phyloP scores from a whole-genome alignment of 441 rosid species.

The Pelargonium myrrhifolium region DNA sequence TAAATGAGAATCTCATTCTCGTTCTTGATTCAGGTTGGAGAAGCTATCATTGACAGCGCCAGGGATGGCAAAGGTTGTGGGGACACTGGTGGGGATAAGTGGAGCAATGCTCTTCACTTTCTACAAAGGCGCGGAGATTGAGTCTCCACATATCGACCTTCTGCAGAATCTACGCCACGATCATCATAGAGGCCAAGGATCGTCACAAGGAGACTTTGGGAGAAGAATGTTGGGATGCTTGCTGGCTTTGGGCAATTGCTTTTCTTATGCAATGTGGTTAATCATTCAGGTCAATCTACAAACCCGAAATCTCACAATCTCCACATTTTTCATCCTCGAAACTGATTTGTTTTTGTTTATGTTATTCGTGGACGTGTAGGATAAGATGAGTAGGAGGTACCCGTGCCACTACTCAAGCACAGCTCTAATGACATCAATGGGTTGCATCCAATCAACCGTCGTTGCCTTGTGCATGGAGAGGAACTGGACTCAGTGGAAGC shows the following conservation, averaged over 20 bases:
- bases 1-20: not conserved
- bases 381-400: constrained; percentile 34
- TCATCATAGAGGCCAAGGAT: not conserved
- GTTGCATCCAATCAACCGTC: constrained; percentile 23
- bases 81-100: constrained; percentile 24
- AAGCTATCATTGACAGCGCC: constrained; percentile 11
- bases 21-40: constrained; percentile 22
- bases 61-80: constrained; percentile 28
- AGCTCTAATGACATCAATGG: constrained; percentile 27
- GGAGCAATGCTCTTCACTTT: constrained; percentile 23
- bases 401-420: constrained; percentile 29
- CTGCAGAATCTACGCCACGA: not conserved
- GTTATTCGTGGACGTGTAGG: constrained; percentile 17
- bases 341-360: not conserved
- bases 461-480: constrained; percentile 30
- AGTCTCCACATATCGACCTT: not conserved
- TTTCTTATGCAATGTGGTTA: constrained; percentile 13
- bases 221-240: not conserved
- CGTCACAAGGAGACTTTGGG: not conserved
- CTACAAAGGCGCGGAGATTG: constrained; percentile 17
- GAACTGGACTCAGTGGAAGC: constrained; percentile 31
- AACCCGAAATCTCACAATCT: not conserved
- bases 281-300: constrained; percentile 13
- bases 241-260: constrained; percentile 8
- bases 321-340: not conserved